These are phyloP conservation scores for Penicillium macrosclerotiorum DNA, from an alignment of 495 filamentous ascomycete genomes.

Conservation along the genomic window DNA sequence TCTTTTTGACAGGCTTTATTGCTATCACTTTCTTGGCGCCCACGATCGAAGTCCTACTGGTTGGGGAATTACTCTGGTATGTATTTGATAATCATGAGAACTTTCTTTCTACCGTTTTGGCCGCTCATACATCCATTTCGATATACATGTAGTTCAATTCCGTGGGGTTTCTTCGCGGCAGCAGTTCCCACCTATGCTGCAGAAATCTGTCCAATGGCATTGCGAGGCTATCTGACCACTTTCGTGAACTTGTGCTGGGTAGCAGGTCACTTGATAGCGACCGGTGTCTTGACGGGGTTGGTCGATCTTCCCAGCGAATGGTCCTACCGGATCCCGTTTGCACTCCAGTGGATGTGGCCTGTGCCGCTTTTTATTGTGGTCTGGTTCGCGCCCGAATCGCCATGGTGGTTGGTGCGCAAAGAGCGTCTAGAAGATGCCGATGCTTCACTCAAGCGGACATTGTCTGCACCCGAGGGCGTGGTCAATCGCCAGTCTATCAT, in stretches of 20 bases:
- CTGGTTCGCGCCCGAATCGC: slow-evolving; percentile 69
- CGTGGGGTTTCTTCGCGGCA: slow-evolving; percentile 82
- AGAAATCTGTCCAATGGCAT: slow-evolving; percentile 71
- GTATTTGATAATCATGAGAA: slow-evolving; percentile 39
- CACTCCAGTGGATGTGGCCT: slow-evolving; percentile 85
- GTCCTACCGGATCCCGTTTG: slow-evolving; percentile 68
- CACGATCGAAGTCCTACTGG: slow-evolving; percentile 64
- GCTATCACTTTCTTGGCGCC: slow-evolving; percentile 75
- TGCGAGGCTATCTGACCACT: slow-evolving; percentile 74
- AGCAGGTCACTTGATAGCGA: slow-evolving; percentile 72
- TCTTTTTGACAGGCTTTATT: slow-evolving; percentile 63
- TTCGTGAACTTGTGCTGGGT: slow-evolving; percentile 85
- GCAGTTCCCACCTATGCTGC: slow-evolving; percentile 74
- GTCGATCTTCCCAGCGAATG: slow-evolving; percentile 55
- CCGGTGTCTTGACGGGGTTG: slow-evolving; percentile 69
- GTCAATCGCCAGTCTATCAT: slow-evolving; percentile 70
- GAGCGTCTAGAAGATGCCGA: slow-evolving; percentile 67
- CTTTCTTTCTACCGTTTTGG: not conserved
- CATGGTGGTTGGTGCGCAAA: slow-evolving; percentile 80
- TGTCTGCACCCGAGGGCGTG: slow-evolving; percentile 47
- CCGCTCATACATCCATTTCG: not conserved
- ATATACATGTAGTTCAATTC: slow-evolving; percentile 15
- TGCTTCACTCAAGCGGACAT: slow-evolving; percentile 59
- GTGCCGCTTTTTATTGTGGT: slow-evolving; percentile 69
- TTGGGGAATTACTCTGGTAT: slow-evolving; percentile 72